Percentiles rank a stretch among this genome's conserved stretches.
These are phyloP conservation scores for Coemansia sp. DNA, from an alignment of 192 early-diverging fungal species.

Conservation along the genomic window DNA sequence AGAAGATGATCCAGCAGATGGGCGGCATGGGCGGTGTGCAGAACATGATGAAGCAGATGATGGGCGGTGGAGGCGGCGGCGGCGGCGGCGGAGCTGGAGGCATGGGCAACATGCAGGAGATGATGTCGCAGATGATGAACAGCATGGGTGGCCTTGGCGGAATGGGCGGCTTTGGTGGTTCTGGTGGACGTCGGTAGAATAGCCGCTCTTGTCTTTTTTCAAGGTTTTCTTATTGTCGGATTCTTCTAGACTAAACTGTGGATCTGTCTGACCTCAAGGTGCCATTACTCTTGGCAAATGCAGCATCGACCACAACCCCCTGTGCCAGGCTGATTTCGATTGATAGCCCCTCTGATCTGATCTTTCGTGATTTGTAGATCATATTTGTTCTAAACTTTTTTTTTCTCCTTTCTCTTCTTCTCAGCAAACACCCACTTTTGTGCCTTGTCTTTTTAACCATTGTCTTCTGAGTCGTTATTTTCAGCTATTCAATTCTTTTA, in stretches of 20 bases:
- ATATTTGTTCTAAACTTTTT: background rate
- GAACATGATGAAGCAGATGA: conserved; percentile 70
- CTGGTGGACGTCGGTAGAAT: conserved; percentile 32
- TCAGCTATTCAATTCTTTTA: background rate
- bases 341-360: too few relatives aligned
- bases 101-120: conserved; percentile 70
- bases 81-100: conserved; percentile 53
- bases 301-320: too few relatives aligned
- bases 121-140: conserved; percentile 73
- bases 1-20: conserved; percentile 57
- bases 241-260: too few relatives aligned
- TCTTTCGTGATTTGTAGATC: background rate
- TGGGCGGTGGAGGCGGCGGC: conserved; percentile 59
- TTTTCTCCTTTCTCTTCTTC: background rate
- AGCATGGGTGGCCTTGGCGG: conserved; percentile 32
- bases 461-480: background rate
- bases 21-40: conserved; percentile 59
- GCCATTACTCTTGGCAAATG: too few relatives aligned
- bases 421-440: background rate
- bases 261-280: too few relatives aligned
- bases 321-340: too few relatives aligned
- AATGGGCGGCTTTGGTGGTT: conserved; percentile 18
- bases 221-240: too few relatives aligned
- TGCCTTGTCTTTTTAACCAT: background rate
- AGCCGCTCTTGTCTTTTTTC: too few relatives aligned